phyloP scores from a whole-genome alignment of 1,284 basidiomycete genomes.

The Butyriboletus regius region DNA sequence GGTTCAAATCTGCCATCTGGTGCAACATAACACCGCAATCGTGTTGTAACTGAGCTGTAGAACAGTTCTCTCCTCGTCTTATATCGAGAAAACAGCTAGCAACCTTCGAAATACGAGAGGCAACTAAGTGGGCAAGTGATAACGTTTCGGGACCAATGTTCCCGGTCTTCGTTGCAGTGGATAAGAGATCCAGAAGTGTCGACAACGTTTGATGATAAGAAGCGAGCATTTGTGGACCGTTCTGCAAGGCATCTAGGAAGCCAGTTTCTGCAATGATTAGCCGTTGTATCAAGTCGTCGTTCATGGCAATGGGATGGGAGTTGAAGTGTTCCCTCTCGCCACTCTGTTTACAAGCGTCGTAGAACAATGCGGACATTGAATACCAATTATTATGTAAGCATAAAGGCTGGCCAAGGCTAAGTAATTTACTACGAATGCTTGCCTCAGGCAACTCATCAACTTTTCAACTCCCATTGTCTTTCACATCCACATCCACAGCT shows the following conservation, averaged over 20 bases:
- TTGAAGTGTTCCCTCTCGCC: too few species aligned
- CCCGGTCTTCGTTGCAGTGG: background rate
- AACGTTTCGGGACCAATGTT: background rate
- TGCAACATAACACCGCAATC: constrained; percentile 13
- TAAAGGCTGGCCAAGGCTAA: too few species aligned
- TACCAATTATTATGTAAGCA: background rate
- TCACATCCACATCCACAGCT: too few species aligned
- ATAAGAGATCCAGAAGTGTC: background rate
- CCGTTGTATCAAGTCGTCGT: background rate
- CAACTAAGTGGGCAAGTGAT: background rate
- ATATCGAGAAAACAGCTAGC: constrained; percentile 10
- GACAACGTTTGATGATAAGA: constrained; percentile 9
- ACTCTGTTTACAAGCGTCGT: too few species aligned
- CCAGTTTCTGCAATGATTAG: constrained; percentile 2
- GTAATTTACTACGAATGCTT: too few species aligned
- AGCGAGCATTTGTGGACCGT: background rate
- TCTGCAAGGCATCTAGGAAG: background rate
- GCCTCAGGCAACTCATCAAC: too few species aligned
- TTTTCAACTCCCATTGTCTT: too few species aligned
- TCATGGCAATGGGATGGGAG: too few species aligned
- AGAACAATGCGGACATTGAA: constrained; percentile 18
- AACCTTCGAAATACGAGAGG: constrained; percentile 6
- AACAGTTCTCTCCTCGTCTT: background rate
- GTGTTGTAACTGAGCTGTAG: background rate
- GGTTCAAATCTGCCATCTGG: constrained; percentile 1